Conservation (phyloP, 139 green algal species). For the Tetraselmis chui region DNA sequence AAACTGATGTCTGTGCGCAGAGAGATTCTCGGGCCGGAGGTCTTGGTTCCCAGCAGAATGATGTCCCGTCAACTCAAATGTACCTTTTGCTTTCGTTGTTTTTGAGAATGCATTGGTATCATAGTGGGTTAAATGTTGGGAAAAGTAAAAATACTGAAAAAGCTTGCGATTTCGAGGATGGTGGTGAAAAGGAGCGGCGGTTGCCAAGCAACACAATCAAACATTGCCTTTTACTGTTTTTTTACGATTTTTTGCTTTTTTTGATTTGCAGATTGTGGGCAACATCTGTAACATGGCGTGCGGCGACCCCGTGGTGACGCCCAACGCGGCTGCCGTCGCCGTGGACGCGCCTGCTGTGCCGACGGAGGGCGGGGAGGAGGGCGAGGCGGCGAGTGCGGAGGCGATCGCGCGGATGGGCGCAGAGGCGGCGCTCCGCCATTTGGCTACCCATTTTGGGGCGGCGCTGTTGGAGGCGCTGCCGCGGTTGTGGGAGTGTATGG, state of each 20-base stretch:
- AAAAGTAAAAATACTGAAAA: not conserved
- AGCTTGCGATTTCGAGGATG: not conserved
- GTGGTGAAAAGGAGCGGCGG: too few species aligned
- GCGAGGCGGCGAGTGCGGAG: conserved; percentile 5
- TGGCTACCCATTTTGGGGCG: conserved; percentile 34
- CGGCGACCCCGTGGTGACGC: conserved; percentile 47
- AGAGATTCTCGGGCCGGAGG: too few species aligned
- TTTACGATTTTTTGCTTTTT: too few species aligned
- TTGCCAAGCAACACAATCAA: too few species aligned
- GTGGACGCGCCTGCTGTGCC: conserved; percentile 7
- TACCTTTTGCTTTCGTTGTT: too few species aligned
- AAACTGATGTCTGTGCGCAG: too few species aligned
- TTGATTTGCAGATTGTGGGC: not conserved
- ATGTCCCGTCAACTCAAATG: too few species aligned
- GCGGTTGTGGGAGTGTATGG: conserved; percentile 52
- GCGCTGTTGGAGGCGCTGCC: conserved; percentile 53
- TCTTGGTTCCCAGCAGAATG: too few species aligned
- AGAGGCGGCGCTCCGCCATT: conserved; percentile 49
- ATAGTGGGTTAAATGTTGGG: not conserved
- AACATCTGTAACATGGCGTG: conserved; percentile 78
- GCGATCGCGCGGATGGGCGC: conserved; percentile 44
- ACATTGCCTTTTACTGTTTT: too few species aligned
- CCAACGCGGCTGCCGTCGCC: not conserved
- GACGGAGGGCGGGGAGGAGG: conserved; percentile 9
- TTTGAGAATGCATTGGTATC: not conserved